Base-by-base conservation (phyloP, 106 monocot genomes). In the Platanthera zijinensis region DNA sequence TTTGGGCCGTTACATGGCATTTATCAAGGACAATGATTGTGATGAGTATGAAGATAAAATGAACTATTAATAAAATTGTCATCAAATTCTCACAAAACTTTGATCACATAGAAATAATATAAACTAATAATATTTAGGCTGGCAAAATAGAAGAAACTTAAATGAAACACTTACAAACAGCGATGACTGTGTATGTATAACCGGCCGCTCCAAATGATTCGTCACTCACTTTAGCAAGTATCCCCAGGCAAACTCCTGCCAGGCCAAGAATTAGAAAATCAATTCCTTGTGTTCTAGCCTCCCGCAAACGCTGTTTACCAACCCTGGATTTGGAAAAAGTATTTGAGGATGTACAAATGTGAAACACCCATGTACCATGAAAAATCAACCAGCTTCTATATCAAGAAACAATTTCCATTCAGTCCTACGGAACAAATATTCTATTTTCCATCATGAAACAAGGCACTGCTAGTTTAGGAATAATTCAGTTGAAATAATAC, bases 101-200 rank as follows among this genome's bases (percentile, higher is more conserved):
- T 30, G 32, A n/a, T 5, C 66, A 19, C 5, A 25, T 12, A 66
- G 66, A 66, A 66, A 63, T 11, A 66, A 66, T 39, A 39, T 10
- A 12, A 30, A 66, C 25, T 66, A 30, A 13, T 11, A 66, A 66
- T 10, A 66, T 30, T 39, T 66, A 39, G 9, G 66, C 1, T 56
- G 59, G 72, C 48, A 57, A 48, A 12, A 54, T 10, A 50, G 19
- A 45, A 49, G 45, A 48, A 67, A 15, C 53, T 18, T 57, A 45
- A 48, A 59, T 47, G 7, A 45, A 14, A 8, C 14, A 87, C 92
- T 87, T 93, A 93, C 92, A 93, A 74, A 93, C 92, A 74, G 92
- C 92, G 79, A 93, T 93, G 51, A 93, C 85, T 39, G 92, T 90
- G 84, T 90, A 93, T 69, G 90, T 89, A 79, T 90, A 93, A 75